Evolutionary conservation across 192 early-diverging fungal genomes (phyloP).

Genomic region (Pilobolus umbonatus): DNA sequence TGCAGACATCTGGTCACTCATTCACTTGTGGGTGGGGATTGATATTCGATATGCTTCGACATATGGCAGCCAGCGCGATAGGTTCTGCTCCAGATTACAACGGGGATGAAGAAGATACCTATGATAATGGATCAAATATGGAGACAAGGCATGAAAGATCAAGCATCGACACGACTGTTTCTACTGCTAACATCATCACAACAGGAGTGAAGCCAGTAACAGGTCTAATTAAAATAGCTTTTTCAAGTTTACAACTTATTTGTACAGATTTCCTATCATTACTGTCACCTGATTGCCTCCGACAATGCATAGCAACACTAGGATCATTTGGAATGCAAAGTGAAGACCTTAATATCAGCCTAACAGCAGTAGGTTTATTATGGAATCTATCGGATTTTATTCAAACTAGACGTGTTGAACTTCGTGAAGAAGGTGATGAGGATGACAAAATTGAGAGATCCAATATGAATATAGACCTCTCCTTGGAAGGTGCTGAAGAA

Average conservation of each 20-base stretch:
- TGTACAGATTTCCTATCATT: constrained; percentile 91
- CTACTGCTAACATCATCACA: neutral
- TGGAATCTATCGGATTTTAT: constrained; percentile 94
- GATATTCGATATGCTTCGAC: constrained; percentile 85
- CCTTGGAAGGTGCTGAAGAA: constrained; percentile 29
- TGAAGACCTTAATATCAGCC: constrained; percentile 91
- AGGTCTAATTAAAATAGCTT: constrained; percentile 71
- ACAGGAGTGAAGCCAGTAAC: constrained; percentile 1
- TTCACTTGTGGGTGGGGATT: constrained; percentile 77
- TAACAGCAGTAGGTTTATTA: constrained; percentile 86
- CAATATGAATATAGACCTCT: constrained; percentile 33
- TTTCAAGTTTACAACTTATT: constrained; percentile 90
- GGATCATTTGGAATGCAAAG: constrained; percentile 75
- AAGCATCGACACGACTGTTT: constrained; percentile 15
- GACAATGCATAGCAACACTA: constrained; percentile 76
- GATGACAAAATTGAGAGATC: constrained; percentile 18
- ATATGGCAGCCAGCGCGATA: constrained; percentile 33
- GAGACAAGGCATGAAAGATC: neutral
- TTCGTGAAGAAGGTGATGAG: constrained; percentile 37
- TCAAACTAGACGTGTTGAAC: constrained; percentile 58
- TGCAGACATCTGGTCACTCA: constrained; percentile 90
- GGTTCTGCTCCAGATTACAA: neutral
- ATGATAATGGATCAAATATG: constrained; percentile 5
- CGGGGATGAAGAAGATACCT: constrained; percentile 7
- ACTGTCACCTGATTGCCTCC: constrained; percentile 67